Evolutionary conservation across 2,329 filamentous ascomycete species (phyloP).

Genomic region (Exophiala calicioides): DNA sequence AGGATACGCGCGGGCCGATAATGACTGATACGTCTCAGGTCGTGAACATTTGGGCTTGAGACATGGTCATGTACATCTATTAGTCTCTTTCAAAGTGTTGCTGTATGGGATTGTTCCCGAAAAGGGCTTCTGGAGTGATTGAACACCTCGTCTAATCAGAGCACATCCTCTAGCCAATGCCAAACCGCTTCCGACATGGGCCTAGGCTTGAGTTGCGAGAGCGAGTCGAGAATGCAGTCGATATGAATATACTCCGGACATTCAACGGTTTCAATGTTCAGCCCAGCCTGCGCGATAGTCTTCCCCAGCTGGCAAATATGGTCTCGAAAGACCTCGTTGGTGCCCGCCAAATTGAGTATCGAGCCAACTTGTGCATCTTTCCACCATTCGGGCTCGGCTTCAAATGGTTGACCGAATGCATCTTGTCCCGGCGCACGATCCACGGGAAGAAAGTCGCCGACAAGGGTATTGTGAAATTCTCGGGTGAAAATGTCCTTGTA

Average conservation of each 20-base stretch:
- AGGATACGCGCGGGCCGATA: too few relatives aligned
- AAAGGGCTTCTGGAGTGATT: too few relatives aligned
- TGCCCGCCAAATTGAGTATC: conserved; percentile 8
- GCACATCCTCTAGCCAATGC: conserved; percentile 10
- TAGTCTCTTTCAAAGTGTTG: too few relatives aligned
- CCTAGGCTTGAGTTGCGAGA: conserved; percentile 1
- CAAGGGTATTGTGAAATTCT: too few relatives aligned
- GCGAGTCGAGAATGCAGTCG: conserved; percentile 15
- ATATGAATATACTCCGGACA: conserved; percentile 16
- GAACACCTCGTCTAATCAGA: too few relatives aligned
- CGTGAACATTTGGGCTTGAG: too few relatives aligned
- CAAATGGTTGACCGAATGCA: conserved; percentile 6
- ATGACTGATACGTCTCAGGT: too few relatives aligned
- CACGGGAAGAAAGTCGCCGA: background rate
- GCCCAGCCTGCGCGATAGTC: conserved; percentile 4
- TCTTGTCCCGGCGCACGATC: conserved; percentile 1
- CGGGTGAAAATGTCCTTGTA: too few relatives aligned
- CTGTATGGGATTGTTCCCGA: too few relatives aligned
- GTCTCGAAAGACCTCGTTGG: conserved; percentile 6
- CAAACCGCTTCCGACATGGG: conserved; percentile 7
- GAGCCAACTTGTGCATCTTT: background rate
- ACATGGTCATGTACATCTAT: too few relatives aligned
- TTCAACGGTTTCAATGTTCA: conserved; percentile 7
- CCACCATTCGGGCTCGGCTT: conserved; percentile 8
- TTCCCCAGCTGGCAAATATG: background rate